A percentile compares a stretch with the other conserved stretches of the same genome.
These are phyloP conservation scores for Parastagonospora avenae DNA, from an alignment of 2,329 filamentous ascomycete genomes.

Conservation along the genomic window DNA sequence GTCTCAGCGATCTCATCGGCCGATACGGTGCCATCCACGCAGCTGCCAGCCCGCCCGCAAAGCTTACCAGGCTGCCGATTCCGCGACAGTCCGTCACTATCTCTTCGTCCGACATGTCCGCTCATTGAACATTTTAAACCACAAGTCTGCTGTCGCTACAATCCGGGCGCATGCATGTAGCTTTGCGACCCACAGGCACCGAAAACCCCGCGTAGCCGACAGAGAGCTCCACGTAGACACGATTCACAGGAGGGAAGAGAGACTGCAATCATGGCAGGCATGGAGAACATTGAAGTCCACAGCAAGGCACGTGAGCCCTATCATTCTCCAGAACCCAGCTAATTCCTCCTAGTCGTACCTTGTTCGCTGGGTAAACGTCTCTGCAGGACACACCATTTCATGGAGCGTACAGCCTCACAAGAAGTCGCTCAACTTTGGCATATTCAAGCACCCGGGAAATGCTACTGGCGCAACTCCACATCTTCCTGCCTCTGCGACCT, in stretches of 20 bases:
- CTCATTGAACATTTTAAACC: conserved; percentile 15
- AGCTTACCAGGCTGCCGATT: conserved; percentile 9
- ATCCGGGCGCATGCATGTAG: not conserved
- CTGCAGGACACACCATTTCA: conserved; percentile 87
- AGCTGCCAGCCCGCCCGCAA: conserved; percentile 9
- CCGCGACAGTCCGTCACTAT: conserved; percentile 3
- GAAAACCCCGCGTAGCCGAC: conserved; percentile 7
- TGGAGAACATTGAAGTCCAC: conserved; percentile 96
- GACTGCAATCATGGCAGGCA: conserved; percentile 73
- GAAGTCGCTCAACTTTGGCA: conserved; percentile 97
- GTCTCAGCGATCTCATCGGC: not conserved
- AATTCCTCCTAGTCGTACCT: conserved; percentile 80
- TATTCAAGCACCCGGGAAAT: conserved; percentile 93
- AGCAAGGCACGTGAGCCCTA: conserved; percentile 85
- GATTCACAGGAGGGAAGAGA: not conserved
- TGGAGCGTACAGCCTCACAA: conserved; percentile 98
- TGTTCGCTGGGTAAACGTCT: conserved; percentile 93
- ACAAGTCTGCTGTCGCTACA: conserved; percentile 3
- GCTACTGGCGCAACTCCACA: conserved; percentile 56
- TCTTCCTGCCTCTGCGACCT: conserved; percentile 42
- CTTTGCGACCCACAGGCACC: conserved; percentile 2
- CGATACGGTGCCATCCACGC: not conserved
- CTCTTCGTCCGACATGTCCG: conserved; percentile 16
- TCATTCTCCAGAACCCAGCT: conserved; percentile 12
- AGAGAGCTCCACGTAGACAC: not conserved